Percentiles rank a stretch among this genome's conserved stretches.
Conservation (phyloP, 2,329 filamentous ascomycete species). For the Colletotrichum sp. region DNA sequence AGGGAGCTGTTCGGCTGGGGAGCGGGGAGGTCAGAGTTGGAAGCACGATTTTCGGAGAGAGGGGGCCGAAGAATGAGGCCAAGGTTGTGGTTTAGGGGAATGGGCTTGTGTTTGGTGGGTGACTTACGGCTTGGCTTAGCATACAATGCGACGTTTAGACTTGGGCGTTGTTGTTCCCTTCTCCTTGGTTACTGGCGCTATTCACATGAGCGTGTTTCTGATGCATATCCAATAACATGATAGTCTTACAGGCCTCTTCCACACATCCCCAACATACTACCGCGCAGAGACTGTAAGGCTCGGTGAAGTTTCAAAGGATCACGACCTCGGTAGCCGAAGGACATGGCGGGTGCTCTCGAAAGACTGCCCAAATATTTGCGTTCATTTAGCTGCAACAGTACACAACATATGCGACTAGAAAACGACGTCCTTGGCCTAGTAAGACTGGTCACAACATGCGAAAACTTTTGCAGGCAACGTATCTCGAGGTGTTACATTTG, state of each 20-base stretch:
- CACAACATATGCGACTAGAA: neutral
- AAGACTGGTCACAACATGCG: neutral
- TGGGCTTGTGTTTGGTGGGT: neutral
- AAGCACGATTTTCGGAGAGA: constrained; percentile 89
- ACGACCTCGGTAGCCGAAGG: neutral
- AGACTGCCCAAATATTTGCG: neutral
- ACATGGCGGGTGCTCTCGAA: neutral
- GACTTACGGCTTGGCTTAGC: neutral
- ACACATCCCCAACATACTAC: neutral
- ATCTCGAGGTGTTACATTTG: neutral
- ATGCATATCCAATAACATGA: neutral
- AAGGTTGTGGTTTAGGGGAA: constrained; percentile 59
- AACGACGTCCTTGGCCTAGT: neutral
- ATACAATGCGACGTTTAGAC: neutral
- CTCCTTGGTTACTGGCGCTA: neutral
- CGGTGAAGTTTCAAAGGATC: neutral
- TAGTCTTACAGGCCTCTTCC: neutral
- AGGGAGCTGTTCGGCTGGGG: constrained; percentile 82
- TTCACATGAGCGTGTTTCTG: neutral
- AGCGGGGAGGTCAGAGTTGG: constrained; percentile 91
- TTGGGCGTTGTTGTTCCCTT: neutral
- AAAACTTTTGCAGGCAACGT: neutral
- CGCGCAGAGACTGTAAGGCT: neutral
- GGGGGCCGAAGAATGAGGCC: constrained; percentile 81
- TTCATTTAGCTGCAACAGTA: neutral